Base-by-base conservation (phyloP, 768 basidiomycete genomes). In the Termitomyces heimii region DNA sequence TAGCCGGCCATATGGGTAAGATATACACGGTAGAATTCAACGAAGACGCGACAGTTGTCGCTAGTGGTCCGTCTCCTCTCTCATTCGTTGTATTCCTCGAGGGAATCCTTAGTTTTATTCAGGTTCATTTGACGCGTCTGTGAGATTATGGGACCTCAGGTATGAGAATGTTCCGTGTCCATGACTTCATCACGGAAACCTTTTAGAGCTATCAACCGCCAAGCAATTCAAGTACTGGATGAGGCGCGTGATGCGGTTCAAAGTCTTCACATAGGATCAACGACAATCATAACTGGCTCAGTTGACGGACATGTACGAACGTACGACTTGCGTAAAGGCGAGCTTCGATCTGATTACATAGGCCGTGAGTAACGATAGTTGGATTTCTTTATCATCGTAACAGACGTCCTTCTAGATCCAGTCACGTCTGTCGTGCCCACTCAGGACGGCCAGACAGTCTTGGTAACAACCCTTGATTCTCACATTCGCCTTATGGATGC, bases 241-340 rank as follows among this genome's bases (percentile, higher is more conserved):
- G 94, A 96, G 64, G 89, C 94, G 2, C 83, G 84, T 28, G 94
- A 98, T 64, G 84, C 90, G 1, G 83, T 98, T 39, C 94, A 94
- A 63, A 81, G 87, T 18, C 73, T 98, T 31, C 77, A 86, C 61
- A 79, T 94, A 42, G 83, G 80, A 13, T 67, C 81, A 24, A 82
- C 84, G 24, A 82, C 80, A 53, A 81, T 98, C 63, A 75, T 86
- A 40, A 78, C 92, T 3, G 94, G 93, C 9, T 93, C 92, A 3
- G 88, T 97, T 5, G 97, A 99, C 60, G 96, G 97, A 2, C 81
- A 88, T 67, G 85, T 96, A 44, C 84, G 97, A 20, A 92, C 92
- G 9, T 98, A 98, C 71, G 97, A 99, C 71, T 78, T 99, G 32
- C 88, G 97, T 53, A 93, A 89, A 76, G 97, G 97, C 24, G 85